Base-by-base conservation (phyloP, 164 flowering plant species). In the Annona cherimola region DNA sequence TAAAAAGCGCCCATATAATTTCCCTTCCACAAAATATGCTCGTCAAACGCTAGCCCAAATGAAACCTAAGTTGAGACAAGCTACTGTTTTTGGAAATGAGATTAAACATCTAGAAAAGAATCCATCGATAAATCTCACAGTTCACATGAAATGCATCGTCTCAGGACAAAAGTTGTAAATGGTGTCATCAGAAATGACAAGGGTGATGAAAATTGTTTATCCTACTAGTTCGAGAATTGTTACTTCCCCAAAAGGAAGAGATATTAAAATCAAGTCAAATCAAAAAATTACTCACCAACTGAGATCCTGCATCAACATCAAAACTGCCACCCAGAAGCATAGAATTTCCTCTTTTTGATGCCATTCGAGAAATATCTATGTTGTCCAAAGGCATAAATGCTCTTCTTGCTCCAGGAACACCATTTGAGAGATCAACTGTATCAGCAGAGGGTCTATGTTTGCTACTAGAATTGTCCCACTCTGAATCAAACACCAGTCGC, bases 401-500 rank as follows among this genome's bases (percentile, higher is more conserved):
- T 41, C 42, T 63, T 40, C 44, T 55, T 70, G 75, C 26, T 68
- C 19, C 43, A 70, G n/a, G 68, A 74, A 54, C 20, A 40, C 57
- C 71, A 77, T 62, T 59, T 11, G 57, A 59, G 61, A 71, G 54
- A 66, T 66, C 74, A 70, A 61, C 63, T 67, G 60, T 72, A 67
- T 65, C 55, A 59, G 57, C 45, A 39, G 75, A 70, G 46, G 59
- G 54, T 57, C 40, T 67, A 46, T 42, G 20, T 50, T 72, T 77
- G 44, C 46, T 65, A 26, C 67, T 69, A 42, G 74, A 46, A 42
- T 73, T 42, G 35, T 77, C 78, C 78, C 76, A 73, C 46, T 70
- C 81, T 73, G 69, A 60, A 70, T 82, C 84, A 75, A 79, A 82
- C 69, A 77, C 83, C 61, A 83, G 76, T 54, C 84, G 61, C 54